Base-by-base conservation (phyloP, 2,329 filamentous ascomycete species). In the Ramularia collo-cygni region DNA sequence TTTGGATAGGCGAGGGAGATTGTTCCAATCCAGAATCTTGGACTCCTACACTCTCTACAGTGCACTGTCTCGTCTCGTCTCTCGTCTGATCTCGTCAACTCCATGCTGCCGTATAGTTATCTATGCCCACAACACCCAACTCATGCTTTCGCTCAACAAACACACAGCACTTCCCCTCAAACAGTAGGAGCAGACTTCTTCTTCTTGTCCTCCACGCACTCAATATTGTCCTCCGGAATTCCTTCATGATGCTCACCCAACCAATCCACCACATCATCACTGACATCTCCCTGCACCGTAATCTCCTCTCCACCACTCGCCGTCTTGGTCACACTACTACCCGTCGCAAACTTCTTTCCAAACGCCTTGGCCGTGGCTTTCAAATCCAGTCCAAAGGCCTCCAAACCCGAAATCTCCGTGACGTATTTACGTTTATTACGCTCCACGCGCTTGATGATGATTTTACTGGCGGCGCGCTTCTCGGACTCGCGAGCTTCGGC, bases 351-450 rank as follows among this genome's bases (percentile, higher is more conserved):
- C 68, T 95, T 96, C 77, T 96, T 98, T 48, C 92, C 92, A 53
- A 96, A 81, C 59, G 96, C 92, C 37, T 54, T 54, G 2, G 54
- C 52, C 6, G 94, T 74, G 70, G 95, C 96, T 67, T 98, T 98
- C 58, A 95, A 75, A 41, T 96, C 90, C 29, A 96, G 65, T 0
- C 87, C 87, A 58, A 95, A 94, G 0, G 83, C 80, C 64, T 98
- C 92, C 14, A 98, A 72, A 0, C 92, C 92, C 5, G 79, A 79
- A n/a, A 98, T 81, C 12, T 89, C 83, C 1, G 92, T 98, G 39
- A 98, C 89, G 62, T 81, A 93, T 70, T 98, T 98, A 59, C 92
- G 80, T 75, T 98, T 98, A 68, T 95, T 96, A 48, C 92, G 81
- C 73, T 96, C 92, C 55, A 98, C 92, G 17, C 92, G 85, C 76